Conservation (phyloP, 2,329 filamentous ascomycete genomes). For the Hypoxylon sp. region DNA sequence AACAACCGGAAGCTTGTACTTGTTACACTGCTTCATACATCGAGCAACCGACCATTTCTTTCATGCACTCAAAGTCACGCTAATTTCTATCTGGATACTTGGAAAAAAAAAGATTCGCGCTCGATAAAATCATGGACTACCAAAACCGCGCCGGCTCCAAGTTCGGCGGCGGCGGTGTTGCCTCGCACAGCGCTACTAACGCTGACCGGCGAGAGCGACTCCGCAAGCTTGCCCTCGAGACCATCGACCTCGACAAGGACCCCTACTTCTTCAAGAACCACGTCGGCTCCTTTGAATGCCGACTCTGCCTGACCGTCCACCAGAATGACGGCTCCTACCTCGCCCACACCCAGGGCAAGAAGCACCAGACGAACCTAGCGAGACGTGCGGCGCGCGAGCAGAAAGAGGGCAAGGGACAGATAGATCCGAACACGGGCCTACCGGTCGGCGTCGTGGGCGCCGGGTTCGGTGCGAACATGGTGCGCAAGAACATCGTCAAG, state of each 20-base stretch:
- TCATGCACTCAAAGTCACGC: too few relatives aligned
- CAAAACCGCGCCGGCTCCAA: constrained; percentile 97
- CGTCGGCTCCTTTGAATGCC: constrained; percentile 96
- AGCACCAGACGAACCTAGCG: constrained; percentile 98
- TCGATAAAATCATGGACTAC: constrained; percentile 69
- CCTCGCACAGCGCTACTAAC: constrained; percentile 92
- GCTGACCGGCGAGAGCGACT: constrained; percentile 97
- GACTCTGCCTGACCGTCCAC: constrained; percentile 95
- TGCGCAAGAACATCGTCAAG: constrained; percentile 89
- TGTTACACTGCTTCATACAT: constrained; percentile 11
- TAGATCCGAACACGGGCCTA: constrained; percentile 75
- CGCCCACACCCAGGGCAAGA: constrained; percentile 96
- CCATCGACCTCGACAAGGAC: constrained; percentile 99
- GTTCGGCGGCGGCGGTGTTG: constrained; percentile 96
- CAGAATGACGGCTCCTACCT: constrained; percentile 99
- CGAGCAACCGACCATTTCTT: constrained; percentile 1
- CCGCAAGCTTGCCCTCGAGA: constrained; percentile 97
- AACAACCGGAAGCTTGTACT: constrained; percentile 9
- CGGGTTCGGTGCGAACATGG: constrained; percentile 69
- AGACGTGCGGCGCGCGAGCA: constrained; percentile 95
- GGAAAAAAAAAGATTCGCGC: neutral
- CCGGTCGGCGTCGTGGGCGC: constrained; percentile 83
- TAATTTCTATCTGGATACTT: neutral
- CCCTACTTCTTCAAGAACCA: constrained; percentile 99
- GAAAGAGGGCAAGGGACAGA: constrained; percentile 81